phyloP scores from a whole-genome alignment of 2,329 filamentous ascomycete genomes.

The Alternaria viburni region DNA sequence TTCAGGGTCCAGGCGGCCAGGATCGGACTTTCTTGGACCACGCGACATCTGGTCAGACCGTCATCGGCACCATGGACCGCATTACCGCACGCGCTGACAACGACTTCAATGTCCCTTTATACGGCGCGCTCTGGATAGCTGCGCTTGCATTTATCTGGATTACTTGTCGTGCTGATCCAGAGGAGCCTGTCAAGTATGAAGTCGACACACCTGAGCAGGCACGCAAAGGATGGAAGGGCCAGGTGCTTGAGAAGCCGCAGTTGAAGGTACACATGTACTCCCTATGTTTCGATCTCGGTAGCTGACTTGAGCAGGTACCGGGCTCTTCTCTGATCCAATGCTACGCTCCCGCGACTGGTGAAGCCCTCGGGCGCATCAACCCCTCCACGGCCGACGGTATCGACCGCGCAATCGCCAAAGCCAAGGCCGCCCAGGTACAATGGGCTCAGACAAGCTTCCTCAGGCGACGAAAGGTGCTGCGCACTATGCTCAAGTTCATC shows the following conservation, averaged over 20 bases:
- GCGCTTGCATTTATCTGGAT: conserved; percentile 33
- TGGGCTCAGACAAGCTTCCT: conserved; percentile 82
- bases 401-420: conserved; percentile 76
- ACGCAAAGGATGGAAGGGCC: conserved; percentile 59
- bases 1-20: conserved; percentile 11
- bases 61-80: conserved; percentile 30
- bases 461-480: conserved; percentile 78
- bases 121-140: conserved; percentile 26
- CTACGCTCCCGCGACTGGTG: conserved; percentile 88
- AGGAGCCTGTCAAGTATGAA: conserved; percentile 62
- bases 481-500: conserved; percentile 80
- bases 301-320: conserved; percentile 53
- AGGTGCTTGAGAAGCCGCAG: conserved; percentile 64
- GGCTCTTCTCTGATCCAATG: conserved; percentile 76
- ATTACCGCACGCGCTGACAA: conserved; percentile 33
- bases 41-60: conserved; percentile 5
- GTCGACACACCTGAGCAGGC: conserved; percentile 69
- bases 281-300: not conserved
- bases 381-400: conserved; percentile 78
- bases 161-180: conserved; percentile 39
- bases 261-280: conserved; percentile 59
- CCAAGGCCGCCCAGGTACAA: conserved; percentile 73
- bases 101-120: conserved; percentile 25
- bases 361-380: conserved; percentile 78
- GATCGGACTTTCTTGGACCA: conserved; percentile 3